phyloP scores from a whole-genome alignment of 306 rosid genomes.

The Calophaca sinica region DNA sequence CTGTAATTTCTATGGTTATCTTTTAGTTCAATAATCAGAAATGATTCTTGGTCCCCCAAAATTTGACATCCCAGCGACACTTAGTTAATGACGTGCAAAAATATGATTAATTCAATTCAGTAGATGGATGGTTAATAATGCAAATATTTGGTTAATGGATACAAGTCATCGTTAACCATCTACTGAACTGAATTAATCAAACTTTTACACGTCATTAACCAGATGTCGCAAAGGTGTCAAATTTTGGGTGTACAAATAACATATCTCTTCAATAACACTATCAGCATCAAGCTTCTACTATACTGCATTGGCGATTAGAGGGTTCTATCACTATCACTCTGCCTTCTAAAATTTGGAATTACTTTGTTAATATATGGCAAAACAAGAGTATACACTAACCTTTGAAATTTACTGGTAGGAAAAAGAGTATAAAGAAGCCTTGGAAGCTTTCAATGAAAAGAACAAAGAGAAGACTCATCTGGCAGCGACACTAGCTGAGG shows the following conservation, averaged over 20 bases:
- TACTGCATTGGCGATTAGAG: neutral
- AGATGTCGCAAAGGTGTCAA: too few species aligned
- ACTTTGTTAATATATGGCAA: neutral
- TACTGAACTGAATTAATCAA: too few species aligned
- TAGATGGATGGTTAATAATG: too few species aligned
- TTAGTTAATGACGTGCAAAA: too few species aligned
- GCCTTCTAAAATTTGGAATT: neutral
- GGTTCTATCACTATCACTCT: too few species aligned
- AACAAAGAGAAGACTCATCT: constrained; percentile 82
- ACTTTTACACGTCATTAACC: too few species aligned
- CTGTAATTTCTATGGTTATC: neutral
- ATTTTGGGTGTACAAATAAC: too few species aligned
- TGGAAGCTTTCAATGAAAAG: constrained; percentile 77
- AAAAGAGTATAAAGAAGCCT: constrained; percentile 80
- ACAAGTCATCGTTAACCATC: too few species aligned
- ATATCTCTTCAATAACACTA: neutral
- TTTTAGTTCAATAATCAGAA: neutral
- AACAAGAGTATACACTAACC: constrained; percentile 8
- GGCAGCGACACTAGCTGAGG: constrained; percentile 76
- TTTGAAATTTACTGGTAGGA: constrained; percentile 58
- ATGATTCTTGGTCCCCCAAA: too few species aligned
- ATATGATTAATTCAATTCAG: too few species aligned
- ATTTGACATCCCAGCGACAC: too few species aligned
- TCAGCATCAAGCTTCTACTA: neutral
- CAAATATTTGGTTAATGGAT: too few species aligned